Base-by-base conservation (phyloP, 2,329 filamentous ascomycete genomes). In the Fusarium haematococcum region DNA sequence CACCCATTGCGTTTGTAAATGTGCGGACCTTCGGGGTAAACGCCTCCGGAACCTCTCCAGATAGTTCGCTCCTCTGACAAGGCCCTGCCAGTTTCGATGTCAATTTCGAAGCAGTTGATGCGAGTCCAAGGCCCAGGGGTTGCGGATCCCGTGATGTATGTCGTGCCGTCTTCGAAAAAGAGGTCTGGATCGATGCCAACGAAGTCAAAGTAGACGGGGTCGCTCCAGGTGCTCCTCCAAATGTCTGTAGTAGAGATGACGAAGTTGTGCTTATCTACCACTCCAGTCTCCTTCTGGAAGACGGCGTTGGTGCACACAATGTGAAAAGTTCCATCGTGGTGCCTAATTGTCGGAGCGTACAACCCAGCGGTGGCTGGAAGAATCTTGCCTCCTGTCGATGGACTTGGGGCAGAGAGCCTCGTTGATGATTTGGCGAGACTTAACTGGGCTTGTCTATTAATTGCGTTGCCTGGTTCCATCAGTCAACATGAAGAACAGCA, bases 1-100 rank as follows among this genome's bases (percentile, higher is more conserved):
- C 81, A 87, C 2, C 78, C 81, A n/a, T 83, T 84, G 23, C 81
- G 82, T 68, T 83, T 84, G 74, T 84, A 85, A 16, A 87, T 80
- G 58, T 87, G 85, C 2, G 86, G 85, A 5, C 63, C 41, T 27
- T 71, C 69, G 8, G 68, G 23, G 13, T 39, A n/a, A 16, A 23
- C 35, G 25, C 16, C 25, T 30, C 13, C 14, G 2, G 16, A 54
- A 33, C 23, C 65, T 50, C 27, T 30, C 68, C 65, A 68, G 11
- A 71, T 54, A 5, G 52, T 13, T 9, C 37, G 74, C n/a, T 78
- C 64, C 5, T 80, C 76, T 23, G 79, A 75, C 41, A 79, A 76
- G 5, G 79, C 68, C 20, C 75, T 74, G 48, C 82, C 83, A 0
- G 83, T 83, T 8, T 64, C 62, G 7, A 84, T 74, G 63, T 85